These are phyloP conservation scores for Talaromyces atroroseus DNA, from an alignment of 2,329 filamentous ascomycete genomes.

Conservation along the genomic window DNA sequence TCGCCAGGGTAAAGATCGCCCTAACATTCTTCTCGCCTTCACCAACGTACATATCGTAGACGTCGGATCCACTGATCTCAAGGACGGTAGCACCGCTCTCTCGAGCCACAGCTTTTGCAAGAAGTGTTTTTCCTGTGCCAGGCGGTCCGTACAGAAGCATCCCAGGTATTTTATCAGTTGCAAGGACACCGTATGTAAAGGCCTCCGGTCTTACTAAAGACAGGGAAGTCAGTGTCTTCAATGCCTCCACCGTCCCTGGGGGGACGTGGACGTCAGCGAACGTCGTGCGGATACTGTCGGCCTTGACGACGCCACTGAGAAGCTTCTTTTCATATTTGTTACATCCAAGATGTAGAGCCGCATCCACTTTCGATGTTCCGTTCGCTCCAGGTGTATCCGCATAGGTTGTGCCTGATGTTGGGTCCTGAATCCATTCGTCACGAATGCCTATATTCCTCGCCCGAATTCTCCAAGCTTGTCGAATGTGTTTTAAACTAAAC, in stretches of 20 bases:
- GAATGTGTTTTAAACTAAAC: constrained; percentile 35
- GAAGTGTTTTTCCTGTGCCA: constrained; percentile 57
- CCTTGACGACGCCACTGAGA: constrained; percentile 73
- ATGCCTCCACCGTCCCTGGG: constrained; percentile 72
- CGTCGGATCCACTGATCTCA: constrained; percentile 81
- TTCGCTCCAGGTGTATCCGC: background rate
- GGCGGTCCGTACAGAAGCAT: constrained; percentile 84
- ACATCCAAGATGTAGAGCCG: constrained; percentile 51
- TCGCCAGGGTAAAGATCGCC: constrained; percentile 84
- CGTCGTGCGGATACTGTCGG: constrained; percentile 74
- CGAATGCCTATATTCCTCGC: constrained; percentile 16
- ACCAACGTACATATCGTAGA: constrained; percentile 95
- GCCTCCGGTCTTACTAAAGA: constrained; percentile 84
- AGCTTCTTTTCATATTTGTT: constrained; percentile 79
- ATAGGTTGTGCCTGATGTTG: constrained; percentile 24
- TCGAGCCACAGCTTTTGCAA: constrained; percentile 61
- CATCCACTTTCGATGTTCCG: constrained; percentile 31
- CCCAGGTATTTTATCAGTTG: constrained; percentile 84
- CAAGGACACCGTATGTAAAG: constrained; percentile 92
- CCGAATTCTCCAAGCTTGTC: constrained; percentile 15
- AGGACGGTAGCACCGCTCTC: constrained; percentile 64
- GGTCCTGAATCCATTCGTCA: constrained; percentile 27
- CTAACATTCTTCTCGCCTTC: constrained; percentile 95
- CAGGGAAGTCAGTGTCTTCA: constrained; percentile 83
- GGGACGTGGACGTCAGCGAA: constrained; percentile 84